These are phyloP conservation scores for Rhodotorula sp. DNA, from an alignment of 1,284 basidiomycete genomes.

Conservation along the genomic window DNA sequence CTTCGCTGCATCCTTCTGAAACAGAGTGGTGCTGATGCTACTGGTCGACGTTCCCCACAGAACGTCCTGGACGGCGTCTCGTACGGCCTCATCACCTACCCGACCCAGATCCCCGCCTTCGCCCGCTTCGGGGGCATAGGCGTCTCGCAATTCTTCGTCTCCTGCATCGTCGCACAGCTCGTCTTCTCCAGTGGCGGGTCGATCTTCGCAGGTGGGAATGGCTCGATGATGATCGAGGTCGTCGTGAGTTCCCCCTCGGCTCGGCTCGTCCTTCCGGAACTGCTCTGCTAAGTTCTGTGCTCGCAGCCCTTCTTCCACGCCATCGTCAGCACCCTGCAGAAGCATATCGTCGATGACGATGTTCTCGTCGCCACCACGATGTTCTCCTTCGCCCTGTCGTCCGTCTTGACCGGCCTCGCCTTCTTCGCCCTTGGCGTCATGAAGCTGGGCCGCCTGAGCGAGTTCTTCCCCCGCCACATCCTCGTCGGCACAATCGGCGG, in stretches of 20 bases:
- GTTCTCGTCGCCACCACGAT: slow-evolving; percentile 87
- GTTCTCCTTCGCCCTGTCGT: slow-evolving; percentile 82
- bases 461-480: slow-evolving; percentile 96
- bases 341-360: slow-evolving; percentile 55
- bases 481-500: slow-evolving; percentile 95
- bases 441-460: slow-evolving; percentile 78
- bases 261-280: not conserved
- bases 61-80: slow-evolving; percentile 89
- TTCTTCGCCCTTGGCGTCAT: slow-evolving; percentile 84
- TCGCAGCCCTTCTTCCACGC: slow-evolving; percentile 89
- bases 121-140: slow-evolving; percentile 79
- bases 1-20: too few relatives aligned
- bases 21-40: not conserved
- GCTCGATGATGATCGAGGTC: slow-evolving; percentile 99
- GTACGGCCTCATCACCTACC: slow-evolving; percentile 62
- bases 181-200: slow-evolving; percentile 83
- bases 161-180: slow-evolving; percentile 74
- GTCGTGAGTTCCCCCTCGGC: slow-evolving; percentile 68
- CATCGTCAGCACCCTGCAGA: slow-evolving; percentile 72
- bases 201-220: slow-evolving; percentile 72
- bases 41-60: slow-evolving; percentile 54
- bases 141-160: slow-evolving; percentile 87
- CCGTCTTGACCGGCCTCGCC: slow-evolving; percentile 83
- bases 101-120: slow-evolving; percentile 71
- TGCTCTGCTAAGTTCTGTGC: slow-evolving; percentile 10